phyloP scores from a whole-genome alignment of 2,329 filamentous ascomycete species.

The Ilyonectria destructans region DNA sequence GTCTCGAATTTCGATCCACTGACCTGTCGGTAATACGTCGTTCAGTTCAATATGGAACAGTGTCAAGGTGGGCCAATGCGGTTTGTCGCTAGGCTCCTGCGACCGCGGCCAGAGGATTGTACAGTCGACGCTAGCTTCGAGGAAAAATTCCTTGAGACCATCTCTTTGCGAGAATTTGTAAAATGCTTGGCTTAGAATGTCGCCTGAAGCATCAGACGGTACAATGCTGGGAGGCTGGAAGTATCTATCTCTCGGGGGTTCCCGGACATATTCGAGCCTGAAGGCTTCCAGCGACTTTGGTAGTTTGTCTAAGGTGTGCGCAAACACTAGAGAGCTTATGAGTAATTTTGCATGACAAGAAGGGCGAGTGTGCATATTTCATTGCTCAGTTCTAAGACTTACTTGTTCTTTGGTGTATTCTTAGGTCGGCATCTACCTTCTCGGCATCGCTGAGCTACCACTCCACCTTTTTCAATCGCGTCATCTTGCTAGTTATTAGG shows the following conservation, averaged over 20 bases:
- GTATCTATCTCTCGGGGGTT: constrained; percentile 13
- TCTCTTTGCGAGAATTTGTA: constrained; percentile 6
- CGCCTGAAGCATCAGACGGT: not conserved
- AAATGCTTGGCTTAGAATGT: constrained; percentile 6
- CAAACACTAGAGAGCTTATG: not conserved
- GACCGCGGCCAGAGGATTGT: constrained; percentile 6
- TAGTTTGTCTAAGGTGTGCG: not conserved
- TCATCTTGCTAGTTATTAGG: constrained; percentile 24
- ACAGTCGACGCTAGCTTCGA: constrained; percentile 8
- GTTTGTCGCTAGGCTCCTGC: not conserved
- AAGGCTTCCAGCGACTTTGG: constrained; percentile 12
- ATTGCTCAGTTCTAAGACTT: not conserved
- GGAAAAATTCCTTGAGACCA: constrained; percentile 3
- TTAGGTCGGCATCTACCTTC: not conserved
- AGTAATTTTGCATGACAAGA: too few species aligned
- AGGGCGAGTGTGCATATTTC: too few species aligned
- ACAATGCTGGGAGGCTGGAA: constrained; percentile 14
- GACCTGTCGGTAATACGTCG: constrained; percentile 14
- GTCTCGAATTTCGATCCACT: constrained; percentile 12
- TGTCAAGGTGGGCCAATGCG: constrained; percentile 1
- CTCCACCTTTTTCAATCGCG: not conserved
- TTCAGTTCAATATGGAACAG: not conserved
- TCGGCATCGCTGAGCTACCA: not conserved
- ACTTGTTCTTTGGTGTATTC: constrained; percentile 11
- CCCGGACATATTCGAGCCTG: constrained; percentile 6